A percentile compares a stretch with the other conserved stretches of the same genome.
phyloP scores from a whole-genome alignment of 106 monocot genomes.

The Acorus gramineus region DNA sequence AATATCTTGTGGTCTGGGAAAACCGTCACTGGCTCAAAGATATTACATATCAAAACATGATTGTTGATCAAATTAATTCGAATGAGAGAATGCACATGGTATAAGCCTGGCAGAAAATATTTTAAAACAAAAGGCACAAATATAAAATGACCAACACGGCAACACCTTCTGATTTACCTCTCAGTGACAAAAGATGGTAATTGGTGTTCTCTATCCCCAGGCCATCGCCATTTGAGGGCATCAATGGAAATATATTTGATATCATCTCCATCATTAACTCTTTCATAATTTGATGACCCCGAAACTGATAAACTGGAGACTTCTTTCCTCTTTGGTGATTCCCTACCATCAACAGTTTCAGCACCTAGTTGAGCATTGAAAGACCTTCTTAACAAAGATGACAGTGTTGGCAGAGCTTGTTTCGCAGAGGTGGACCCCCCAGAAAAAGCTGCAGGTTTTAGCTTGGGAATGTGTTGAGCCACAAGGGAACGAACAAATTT shows the following conservation, averaged over 20 bases:
- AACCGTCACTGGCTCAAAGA: constrained; percentile 22
- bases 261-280: constrained; percentile 22
- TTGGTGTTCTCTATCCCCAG: constrained; percentile 36
- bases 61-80: no score
- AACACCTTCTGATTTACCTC: constrained; percentile 28
- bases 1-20: constrained; percentile 32
- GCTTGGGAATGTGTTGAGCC: constrained; percentile 68
- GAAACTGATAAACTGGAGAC: constrained; percentile 22
- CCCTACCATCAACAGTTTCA: constrained; percentile 35
- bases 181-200: constrained; percentile 20
- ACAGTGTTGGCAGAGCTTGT: constrained; percentile 61
- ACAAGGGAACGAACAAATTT: constrained; percentile 89
- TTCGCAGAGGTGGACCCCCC: constrained; percentile 36
- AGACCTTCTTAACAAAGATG: constrained; percentile 57
- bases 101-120: not conserved
- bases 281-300: constrained; percentile 22
- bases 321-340: constrained; percentile 42
- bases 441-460: constrained; percentile 47
- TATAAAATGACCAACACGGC: not conserved
- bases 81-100: no score
- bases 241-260: constrained; percentile 54
- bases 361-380: constrained; percentile 52
- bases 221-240: constrained; percentile 68
- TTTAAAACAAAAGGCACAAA: not conserved
- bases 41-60: not conserved